phyloP scores from a whole-genome alignment of 345 rosid species.

The Pelargonium nanum region DNA sequence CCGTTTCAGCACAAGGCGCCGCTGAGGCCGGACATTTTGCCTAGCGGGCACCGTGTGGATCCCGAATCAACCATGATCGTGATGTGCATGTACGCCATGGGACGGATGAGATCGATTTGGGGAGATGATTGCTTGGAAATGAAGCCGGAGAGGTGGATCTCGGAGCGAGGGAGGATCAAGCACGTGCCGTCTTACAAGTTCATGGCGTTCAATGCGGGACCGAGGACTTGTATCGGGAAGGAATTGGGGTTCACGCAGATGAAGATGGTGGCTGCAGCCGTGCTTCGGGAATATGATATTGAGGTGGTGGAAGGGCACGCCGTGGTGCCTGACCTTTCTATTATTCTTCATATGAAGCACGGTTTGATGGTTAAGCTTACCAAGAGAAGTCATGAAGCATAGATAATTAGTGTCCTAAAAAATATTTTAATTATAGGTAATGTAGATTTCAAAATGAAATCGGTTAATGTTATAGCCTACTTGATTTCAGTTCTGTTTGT shows the following conservation, averaged over 20 bases:
- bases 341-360: conserved; percentile 58
- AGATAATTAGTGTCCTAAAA: no score
- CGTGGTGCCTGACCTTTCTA: conserved; percentile 40
- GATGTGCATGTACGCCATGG: conserved; percentile 77
- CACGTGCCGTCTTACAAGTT: conserved; percentile 74
- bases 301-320: conserved; percentile 58
- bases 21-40: conserved; percentile 60
- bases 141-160: conserved; percentile 81
- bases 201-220: conserved; percentile 91
- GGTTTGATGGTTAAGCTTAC: conserved; percentile 65
- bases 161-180: conserved; percentile 37
- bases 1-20: conserved; percentile 88
- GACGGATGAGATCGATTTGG: conserved; percentile 85
- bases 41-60: conserved; percentile 84
- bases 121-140: conserved; percentile 84
- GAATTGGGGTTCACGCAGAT: conserved; percentile 81
- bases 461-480: no score
- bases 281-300: conserved; percentile 56
- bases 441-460: no score
- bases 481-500: no score
- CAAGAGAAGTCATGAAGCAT: no score
- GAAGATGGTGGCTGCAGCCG: conserved; percentile 84
- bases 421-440: no score
- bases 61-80: conserved; percentile 79
- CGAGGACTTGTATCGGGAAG: conserved; percentile 77